phyloP scores from a whole-genome alignment of 495 filamentous ascomycete species.

The Aspergillus indologenus region DNA sequence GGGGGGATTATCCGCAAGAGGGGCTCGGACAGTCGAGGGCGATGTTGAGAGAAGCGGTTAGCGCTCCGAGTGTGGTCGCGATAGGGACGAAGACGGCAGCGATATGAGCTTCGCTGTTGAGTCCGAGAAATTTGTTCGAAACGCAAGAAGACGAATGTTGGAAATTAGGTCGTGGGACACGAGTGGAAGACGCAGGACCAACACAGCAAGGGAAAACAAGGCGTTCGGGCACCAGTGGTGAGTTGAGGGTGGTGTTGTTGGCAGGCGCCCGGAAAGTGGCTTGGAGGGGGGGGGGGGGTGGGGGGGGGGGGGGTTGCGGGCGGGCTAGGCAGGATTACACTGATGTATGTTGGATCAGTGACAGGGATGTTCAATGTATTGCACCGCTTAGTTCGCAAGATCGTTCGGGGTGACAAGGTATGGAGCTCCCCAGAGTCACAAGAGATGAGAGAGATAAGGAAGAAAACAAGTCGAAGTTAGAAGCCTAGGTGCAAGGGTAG shows the following conservation, averaged over 20 bases:
- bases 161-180: neutral
- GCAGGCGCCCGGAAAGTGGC: constrained; percentile 29
- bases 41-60: neutral
- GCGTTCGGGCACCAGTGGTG: constrained; percentile 44
- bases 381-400: constrained; percentile 28
- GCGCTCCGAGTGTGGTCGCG: neutral
- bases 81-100: neutral
- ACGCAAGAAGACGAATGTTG: constrained; percentile 2
- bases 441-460: constrained; percentile 5
- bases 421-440: constrained; percentile 17
- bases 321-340: constrained; percentile 29
- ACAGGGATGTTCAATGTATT: constrained; percentile 40
- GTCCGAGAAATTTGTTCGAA: neutral
- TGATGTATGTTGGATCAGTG: constrained; percentile 34
- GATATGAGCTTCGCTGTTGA: neutral
- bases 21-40: neutral
- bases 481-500: constrained; percentile 10
- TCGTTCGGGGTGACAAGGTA: constrained; percentile 16
- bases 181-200: constrained; percentile 24
- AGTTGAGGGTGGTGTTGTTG: constrained; percentile 31
- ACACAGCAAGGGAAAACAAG: constrained; percentile 34
- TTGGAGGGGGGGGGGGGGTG: constrained; percentile 21
- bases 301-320: constrained; percentile 8
- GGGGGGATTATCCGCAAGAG: neutral
- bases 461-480: constrained; percentile 9